phyloP scores from a whole-genome alignment of 805 yeast species.

The Danielia oregonensis region DNA sequence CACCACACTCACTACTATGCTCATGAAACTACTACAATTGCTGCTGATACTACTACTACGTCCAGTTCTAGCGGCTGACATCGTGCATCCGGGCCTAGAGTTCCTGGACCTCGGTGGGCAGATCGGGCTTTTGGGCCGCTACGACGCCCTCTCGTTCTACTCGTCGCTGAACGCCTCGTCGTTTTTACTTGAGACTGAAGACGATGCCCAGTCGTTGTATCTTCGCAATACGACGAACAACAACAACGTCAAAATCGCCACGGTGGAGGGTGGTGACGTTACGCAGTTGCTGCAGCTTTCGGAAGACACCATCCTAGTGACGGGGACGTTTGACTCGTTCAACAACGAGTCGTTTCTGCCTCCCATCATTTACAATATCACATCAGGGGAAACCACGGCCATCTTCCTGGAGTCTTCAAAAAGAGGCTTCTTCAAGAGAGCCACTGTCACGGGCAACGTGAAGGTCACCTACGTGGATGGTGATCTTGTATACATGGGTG shows the following conservation, averaged over 20 bases:
- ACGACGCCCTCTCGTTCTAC: constrained; percentile 16
- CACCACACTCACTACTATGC: no score
- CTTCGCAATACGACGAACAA: constrained; percentile 12
- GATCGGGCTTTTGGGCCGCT: constrained; percentile 14
- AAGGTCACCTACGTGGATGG: constrained; percentile 36
- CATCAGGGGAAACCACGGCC: constrained; percentile 21
- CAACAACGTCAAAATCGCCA: constrained; percentile 17
- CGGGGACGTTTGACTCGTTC: constrained; percentile 35
- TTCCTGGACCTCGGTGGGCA: constrained; percentile 14
- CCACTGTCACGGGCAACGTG: constrained; percentile 26
- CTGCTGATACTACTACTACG: background rate
- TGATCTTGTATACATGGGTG: constrained; percentile 71
- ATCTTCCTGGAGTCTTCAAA: constrained; percentile 17
- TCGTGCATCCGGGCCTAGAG: constrained; percentile 13
- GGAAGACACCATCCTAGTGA: constrained; percentile 26
- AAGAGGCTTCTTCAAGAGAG: constrained; percentile 15
- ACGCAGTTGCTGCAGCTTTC: constrained; percentile 24
- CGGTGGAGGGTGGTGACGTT: constrained; percentile 29
- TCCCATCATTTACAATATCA: constrained; percentile 35
- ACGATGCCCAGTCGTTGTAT: constrained; percentile 10
- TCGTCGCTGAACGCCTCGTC: constrained; percentile 13
- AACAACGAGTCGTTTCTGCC: constrained; percentile 22
- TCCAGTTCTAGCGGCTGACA: background rate
- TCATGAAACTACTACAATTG: background rate
- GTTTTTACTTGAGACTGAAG: constrained; percentile 7